Percentiles rank a stretch among this genome's conserved stretches.
Conservation (phyloP, 345 rosid species). For the Noccaea caerulescens region DNA sequence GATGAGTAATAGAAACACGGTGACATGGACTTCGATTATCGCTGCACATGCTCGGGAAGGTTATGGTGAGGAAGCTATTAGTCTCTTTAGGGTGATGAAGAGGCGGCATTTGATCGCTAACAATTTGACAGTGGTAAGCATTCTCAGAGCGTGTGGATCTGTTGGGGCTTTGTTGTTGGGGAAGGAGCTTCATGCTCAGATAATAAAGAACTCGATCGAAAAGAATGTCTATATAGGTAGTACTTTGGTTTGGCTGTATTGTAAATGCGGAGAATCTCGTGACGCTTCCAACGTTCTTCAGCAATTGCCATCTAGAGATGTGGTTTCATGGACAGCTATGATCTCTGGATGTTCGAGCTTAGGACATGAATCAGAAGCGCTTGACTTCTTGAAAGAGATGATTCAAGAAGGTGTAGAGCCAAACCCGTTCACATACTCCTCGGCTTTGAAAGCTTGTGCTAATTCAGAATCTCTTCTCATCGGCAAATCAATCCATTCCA, state of each 20-base stretch:
- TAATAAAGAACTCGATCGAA: slow-evolving; percentile 57
- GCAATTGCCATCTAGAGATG: slow-evolving; percentile 75
- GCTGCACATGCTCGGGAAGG: slow-evolving; percentile 86
- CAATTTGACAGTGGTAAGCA: slow-evolving; percentile 71
- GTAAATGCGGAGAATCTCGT: slow-evolving; percentile 69
- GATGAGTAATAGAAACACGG: slow-evolving; percentile 72
- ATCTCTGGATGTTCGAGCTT: slow-evolving; percentile 78
- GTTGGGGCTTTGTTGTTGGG: slow-evolving; percentile 60
- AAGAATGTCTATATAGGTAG: slow-evolving; percentile 66
- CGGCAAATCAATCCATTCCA: slow-evolving; percentile 79
- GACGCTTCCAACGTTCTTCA: slow-evolving; percentile 68
- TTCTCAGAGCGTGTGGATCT: slow-evolving; percentile 84
- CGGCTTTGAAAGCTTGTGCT: slow-evolving; percentile 85
- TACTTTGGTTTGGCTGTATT: slow-evolving; percentile 83
- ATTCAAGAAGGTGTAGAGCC: slow-evolving; percentile 88
- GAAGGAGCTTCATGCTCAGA: slow-evolving; percentile 77
- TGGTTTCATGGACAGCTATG: slow-evolving; percentile 92
- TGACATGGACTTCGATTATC: slow-evolving; percentile 89
- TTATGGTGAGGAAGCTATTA: slow-evolving; percentile 74
- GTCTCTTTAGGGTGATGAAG: slow-evolving; percentile 76
- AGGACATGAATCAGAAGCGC: slow-evolving; percentile 78
- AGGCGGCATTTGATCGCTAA: slow-evolving; percentile 62
- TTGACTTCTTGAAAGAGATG: slow-evolving; percentile 78
- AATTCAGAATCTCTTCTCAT: slow-evolving; percentile 60
- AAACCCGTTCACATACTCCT: slow-evolving; percentile 76